Percentiles rank a stretch among this genome's conserved stretches.
phyloP scores from a whole-genome alignment of 2,329 filamentous ascomycete species.

The Chaetomiaceae sp. region DNA sequence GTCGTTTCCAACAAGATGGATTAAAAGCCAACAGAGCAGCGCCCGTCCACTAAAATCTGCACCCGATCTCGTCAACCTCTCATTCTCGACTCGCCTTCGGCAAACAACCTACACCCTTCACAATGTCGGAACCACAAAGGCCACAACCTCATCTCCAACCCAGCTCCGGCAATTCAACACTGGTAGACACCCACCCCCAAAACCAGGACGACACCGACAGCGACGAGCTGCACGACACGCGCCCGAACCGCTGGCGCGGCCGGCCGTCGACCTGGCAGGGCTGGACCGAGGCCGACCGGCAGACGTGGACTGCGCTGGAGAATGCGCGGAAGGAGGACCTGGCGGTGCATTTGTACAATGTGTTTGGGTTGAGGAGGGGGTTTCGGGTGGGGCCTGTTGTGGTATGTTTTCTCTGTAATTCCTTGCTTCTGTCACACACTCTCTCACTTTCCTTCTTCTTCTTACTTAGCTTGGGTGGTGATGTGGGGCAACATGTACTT shows the following conservation, averaged over 20 bases:
- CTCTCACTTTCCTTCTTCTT: neutral
- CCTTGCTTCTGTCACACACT: neutral
- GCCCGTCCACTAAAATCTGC: too few relatives aligned
- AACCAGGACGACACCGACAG: neutral
- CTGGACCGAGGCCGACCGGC: slow-evolving; percentile 59
- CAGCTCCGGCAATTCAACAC: too few relatives aligned
- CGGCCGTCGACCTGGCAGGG: slow-evolving; percentile 61
- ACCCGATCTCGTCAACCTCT: too few relatives aligned
- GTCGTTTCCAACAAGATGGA: too few relatives aligned
- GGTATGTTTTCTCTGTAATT: neutral
- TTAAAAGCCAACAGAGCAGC: too few relatives aligned
- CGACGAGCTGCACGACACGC: slow-evolving; percentile 33
- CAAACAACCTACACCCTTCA: too few relatives aligned
- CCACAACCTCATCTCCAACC: too few relatives aligned
- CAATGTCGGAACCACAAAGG: too few relatives aligned
- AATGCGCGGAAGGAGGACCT: slow-evolving; percentile 63
- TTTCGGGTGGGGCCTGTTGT: slow-evolving; percentile 3
- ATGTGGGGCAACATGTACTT: too few relatives aligned
- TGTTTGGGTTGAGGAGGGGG: slow-evolving; percentile 55
- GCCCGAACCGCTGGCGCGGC: slow-evolving; percentile 72
- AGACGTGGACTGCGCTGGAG: slow-evolving; percentile 59
- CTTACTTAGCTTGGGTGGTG: neutral
- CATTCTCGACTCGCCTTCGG: too few relatives aligned
- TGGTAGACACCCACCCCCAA: too few relatives aligned
- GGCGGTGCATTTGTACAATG: slow-evolving; percentile 72